Conservation (phyloP, 1,284 basidiomycete genomes). For the Fomitopsis betulina region DNA sequence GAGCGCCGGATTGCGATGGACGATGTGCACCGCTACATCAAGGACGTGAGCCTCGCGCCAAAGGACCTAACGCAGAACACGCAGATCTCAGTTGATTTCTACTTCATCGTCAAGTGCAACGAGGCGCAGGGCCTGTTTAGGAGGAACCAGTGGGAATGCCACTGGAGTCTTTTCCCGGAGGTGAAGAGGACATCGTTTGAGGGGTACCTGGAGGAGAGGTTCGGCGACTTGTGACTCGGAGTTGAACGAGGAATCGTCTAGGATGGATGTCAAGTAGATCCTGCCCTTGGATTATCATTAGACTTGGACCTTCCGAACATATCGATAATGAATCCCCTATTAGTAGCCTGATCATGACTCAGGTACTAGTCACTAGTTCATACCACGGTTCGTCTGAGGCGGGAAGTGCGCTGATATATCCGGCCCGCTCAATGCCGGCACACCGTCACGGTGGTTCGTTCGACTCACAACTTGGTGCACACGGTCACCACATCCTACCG, state of each 20-base stretch:
- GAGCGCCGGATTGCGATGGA: constrained; percentile 7
- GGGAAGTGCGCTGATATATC: too few relatives aligned
- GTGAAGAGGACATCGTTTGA: constrained; percentile 8
- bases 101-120: constrained; percentile 7
- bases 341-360: background rate
- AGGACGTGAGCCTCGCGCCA: constrained; percentile 4
- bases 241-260: too few relatives aligned
- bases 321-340: too few relatives aligned
- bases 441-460: background rate
- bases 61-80: constrained; percentile 4
- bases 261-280: too few relatives aligned
- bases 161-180: constrained; percentile 8
- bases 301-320: too few relatives aligned
- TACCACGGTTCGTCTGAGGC: too few relatives aligned
- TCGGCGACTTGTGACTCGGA: too few relatives aligned
- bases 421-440: background rate
- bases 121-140: constrained; percentile 6
- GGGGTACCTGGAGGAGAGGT: constrained; percentile 7
- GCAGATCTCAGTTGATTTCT: constrained; percentile 11
- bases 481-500: too few relatives aligned
- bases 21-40: constrained; percentile 7
- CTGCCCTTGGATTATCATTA: too few relatives aligned
- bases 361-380: too few relatives aligned
- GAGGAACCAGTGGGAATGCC: constrained; percentile 6
- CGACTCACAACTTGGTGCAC: too few relatives aligned